These are phyloP conservation scores for Gardenia jasminoides DNA, from an alignment of 257 asterid species.

Conservation along the genomic window DNA sequence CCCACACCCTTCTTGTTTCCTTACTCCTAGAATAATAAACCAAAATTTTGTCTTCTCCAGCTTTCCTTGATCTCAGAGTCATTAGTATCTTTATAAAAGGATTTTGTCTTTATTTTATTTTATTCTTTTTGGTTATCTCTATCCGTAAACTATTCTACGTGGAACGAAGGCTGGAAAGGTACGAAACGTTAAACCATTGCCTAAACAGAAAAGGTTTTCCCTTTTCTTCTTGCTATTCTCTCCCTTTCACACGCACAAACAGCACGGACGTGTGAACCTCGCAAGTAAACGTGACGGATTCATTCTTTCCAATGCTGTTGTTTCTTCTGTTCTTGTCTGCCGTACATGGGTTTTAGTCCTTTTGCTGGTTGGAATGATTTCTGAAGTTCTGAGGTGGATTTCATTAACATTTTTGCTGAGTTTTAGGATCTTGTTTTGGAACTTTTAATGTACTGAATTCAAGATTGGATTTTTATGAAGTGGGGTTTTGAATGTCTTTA, in stretches of 20 bases:
- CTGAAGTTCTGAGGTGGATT: neutral
- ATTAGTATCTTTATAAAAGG: neutral
- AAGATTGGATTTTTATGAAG: neutral
- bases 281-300: neutral
- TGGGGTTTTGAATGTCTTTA: neutral
- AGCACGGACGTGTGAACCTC: neutral
- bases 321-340: neutral
- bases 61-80: neutral
- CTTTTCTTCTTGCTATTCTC: neutral
- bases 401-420: neutral
- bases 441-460: conserved; percentile 10
- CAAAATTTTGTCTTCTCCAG: neutral
- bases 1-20: neutral
- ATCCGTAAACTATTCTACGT: neutral
- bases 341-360: neutral
- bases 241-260: neutral
- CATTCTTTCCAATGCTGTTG: neutral
- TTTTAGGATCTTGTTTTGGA: neutral
- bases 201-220: neutral
- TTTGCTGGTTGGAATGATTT: neutral
- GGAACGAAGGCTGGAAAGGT: neutral
- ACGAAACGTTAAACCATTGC: neutral
- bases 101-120: neutral
- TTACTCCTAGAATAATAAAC: too few relatives aligned
- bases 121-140: too few relatives aligned